Evolutionary conservation across 306 rosid genomes (phyloP), one percentile per base, ranked within the genome.

Genomic region (Cucumis hystrix): DNA sequence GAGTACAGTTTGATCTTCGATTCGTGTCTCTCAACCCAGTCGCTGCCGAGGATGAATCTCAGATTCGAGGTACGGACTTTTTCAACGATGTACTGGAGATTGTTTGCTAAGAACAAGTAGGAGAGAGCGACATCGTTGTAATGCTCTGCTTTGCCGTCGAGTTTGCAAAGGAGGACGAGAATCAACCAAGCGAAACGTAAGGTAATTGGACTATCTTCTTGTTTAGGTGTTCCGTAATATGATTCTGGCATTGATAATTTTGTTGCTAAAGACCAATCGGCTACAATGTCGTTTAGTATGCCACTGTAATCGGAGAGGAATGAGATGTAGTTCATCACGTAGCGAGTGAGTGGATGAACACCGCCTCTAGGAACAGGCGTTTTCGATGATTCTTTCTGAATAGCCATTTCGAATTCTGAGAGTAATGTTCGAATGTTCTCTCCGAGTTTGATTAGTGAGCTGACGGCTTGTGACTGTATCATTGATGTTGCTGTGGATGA

Each of bases 301-400:
- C 70, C 85, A 25, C 80, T 40, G 79, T 86, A 89, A 70, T 89
- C 94, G 55, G 84, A 49, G 77, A 89, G 90, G 51, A 89, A 68
- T 1, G 83, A 45, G 43, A 84, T 74, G 80, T 87, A 89, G 83
- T 89, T 89, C 91, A 89, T 86, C 13, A 82, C 94, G 77, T 89
- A 89, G 65, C 94, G 91, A 17, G 91, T 87, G 33, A 89, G 84
- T 3, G 94, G 94, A 80, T 89, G 94, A 59, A 87, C 43, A 7
- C 85, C 90, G 20, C 94, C 91, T 3, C 88, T 84, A 1, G 91
- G 88, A 17, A 86, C 84, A 0, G 88, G 82, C 56, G 16, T 69
- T 73, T 86, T 89, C 1, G 91, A 84, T 2, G 79, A 51, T 37
- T 87, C 90, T 78, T 89, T 89, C 68, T 82, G 88, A 58, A 89